These are phyloP conservation scores for Kernera saxatilis DNA, from an alignment of 345 rosid genomes.

Conservation along the genomic window DNA sequence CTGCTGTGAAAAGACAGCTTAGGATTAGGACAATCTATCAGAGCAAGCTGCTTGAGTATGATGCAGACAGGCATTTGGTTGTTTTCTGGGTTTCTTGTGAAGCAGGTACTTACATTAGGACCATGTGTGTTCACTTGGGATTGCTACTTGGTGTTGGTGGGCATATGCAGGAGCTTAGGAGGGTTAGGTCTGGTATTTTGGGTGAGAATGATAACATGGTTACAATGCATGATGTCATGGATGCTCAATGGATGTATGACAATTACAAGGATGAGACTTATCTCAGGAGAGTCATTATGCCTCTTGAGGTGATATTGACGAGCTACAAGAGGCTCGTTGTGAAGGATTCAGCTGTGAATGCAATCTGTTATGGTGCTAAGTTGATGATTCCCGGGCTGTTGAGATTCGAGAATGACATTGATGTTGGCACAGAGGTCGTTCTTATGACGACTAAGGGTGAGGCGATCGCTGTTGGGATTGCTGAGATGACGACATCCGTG, in stretches of 20 bases:
- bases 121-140: constrained; percentile 93
- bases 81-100: constrained; percentile 96
- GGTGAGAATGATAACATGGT: constrained; percentile 98
- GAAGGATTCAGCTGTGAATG: constrained; percentile 92
- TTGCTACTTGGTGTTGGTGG: constrained; percentile 90
- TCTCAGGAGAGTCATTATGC: constrained; percentile 88
- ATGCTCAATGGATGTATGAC: constrained; percentile 85
- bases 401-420: constrained; percentile 89
- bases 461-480: constrained; percentile 86
- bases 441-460: constrained; percentile 96
- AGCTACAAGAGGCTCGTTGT: constrained; percentile 93
- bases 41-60: constrained; percentile 86
- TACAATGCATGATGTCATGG: constrained; percentile 96
- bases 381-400: constrained; percentile 86
- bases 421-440: constrained; percentile 83
- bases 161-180: constrained; percentile 94
- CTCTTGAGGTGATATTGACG: constrained; percentile 74
- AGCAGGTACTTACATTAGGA: constrained; percentile 94
- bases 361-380: constrained; percentile 93
- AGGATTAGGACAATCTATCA: constrained; percentile 87
- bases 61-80: constrained; percentile 72
- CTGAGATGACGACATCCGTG: constrained; percentile 96
- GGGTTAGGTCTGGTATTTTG: constrained; percentile 86
- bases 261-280: constrained; percentile 64
- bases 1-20: constrained; percentile 94